Evolutionary conservation across 495 filamentous ascomycete species (phyloP), one percentile per base, ranked within the genome.

Genomic region (Pyrenula aspistea): DNA sequence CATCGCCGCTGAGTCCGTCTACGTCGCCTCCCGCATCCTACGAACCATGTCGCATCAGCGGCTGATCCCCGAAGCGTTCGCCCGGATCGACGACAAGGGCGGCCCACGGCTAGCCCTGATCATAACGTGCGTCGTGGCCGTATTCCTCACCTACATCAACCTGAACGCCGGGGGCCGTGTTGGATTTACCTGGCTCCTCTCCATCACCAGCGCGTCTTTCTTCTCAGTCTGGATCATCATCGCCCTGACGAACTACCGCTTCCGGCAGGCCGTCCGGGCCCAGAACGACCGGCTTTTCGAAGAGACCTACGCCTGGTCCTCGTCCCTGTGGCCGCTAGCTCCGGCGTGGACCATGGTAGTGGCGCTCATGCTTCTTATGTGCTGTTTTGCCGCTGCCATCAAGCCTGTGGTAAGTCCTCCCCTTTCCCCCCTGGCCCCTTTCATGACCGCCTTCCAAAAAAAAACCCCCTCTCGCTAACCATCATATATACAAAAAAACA

Each of bases 141-240:
- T n/a, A n/a, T n/a, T n/a, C n/a, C n/a, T n/a, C n/a, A n/a, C n/a
- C n/a, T n/a, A n/a, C n/a, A n/a, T n/a, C n/a, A n/a, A n/a, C 47
- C 20, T 66, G 69, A 1, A 61, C n/a, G 53, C 56, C 54, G 62
- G 60, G 23, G 67, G 55, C 10, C 51, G 55, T 10, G 55, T 55
- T 1, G 60, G 57, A 2, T 54, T 66, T 47, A 66, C 58, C 12
- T 70, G 68, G 67, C 55, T 69, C 12, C 56, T 63, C 10, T 56
- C 61, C 2, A 69, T 69, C 15, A 60, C 63, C 1, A 67, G 65
- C 31, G 56, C 68, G 2, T 58, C 57, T 1, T 72, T 62, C 57
- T 69, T 72, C 49, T 59, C 64, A 22, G 61, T 58, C 24, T 71
- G 68, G 68, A 56, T 68, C 24, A 60, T 68, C 21, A 66, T 72